These are phyloP conservation scores for Nicotiana rustica DNA, from an alignment of 305 asterid species.

Conservation along the genomic window DNA sequence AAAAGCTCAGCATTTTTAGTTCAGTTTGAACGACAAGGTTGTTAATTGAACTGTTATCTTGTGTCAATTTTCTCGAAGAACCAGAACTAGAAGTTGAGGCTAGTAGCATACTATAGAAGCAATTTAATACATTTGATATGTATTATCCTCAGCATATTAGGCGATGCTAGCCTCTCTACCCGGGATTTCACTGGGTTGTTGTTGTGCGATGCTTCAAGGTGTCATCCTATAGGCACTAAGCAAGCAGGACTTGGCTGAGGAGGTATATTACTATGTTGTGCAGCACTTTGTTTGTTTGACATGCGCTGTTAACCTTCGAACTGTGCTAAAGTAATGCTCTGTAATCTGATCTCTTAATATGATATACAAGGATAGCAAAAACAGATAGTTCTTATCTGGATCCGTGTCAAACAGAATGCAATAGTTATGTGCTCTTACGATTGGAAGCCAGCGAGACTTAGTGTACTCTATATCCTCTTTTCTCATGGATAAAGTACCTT, in stretches of 20 bases:
- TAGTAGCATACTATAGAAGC: not conserved
- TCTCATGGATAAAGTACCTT: conserved; percentile 2
- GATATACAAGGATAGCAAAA: not conserved
- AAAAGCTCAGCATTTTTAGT: not conserved
- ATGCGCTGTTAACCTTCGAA: not conserved
- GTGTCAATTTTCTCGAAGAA: not conserved
- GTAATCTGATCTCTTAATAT: not conserved
- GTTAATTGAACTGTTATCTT: not conserved
- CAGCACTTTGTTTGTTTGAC: not conserved
- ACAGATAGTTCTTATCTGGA: not conserved
- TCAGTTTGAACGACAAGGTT: not conserved
- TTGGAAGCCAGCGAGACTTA: not conserved
- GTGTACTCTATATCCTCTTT: not conserved
- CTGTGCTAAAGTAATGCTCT: not conserved
- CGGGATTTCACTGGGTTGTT: too few relatives aligned
- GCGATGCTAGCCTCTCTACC: too few relatives aligned
- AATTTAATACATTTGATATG: not conserved
- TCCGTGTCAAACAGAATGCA: not conserved
- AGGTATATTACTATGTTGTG: not conserved
- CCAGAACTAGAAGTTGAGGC: not conserved
- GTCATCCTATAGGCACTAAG: not conserved
- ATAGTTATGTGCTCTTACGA: not conserved
- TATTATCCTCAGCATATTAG: too few relatives aligned
- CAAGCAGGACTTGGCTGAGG: not conserved
- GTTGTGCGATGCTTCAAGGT: not conserved